phyloP scores from a whole-genome alignment of 2,329 filamentous ascomycete genomes.

The Fusarium sp. region DNA sequence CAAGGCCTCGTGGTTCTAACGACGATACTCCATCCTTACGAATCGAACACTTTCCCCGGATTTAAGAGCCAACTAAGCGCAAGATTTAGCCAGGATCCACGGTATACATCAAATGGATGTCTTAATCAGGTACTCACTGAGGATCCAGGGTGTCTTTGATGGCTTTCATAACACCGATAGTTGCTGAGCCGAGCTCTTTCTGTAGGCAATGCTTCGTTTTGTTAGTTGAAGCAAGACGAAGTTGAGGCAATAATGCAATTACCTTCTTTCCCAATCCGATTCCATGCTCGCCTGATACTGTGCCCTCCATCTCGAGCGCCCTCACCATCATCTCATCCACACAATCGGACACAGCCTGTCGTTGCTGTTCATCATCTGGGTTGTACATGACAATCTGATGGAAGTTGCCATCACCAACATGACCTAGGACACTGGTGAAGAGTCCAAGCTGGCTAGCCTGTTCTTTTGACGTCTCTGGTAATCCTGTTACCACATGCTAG shows the following conservation, averaged over 20 bases:
- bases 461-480: background rate
- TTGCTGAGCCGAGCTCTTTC: background rate
- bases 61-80: background rate
- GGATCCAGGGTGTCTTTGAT: conserved; percentile 1
- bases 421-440: conserved; percentile 74
- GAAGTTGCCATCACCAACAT: conserved; percentile 81
- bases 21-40: no score
- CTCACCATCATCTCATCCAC: conserved; percentile 77
- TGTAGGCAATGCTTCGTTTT: background rate
- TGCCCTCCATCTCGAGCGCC: conserved; percentile 77
- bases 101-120: no score
- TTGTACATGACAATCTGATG: conserved; percentile 63
- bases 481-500: background rate
- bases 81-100: no score
- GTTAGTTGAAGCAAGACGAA: background rate
- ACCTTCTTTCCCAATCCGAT: conserved; percentile 3
- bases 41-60: background rate
- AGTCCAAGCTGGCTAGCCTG: conserved; percentile 69
- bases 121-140: background rate
- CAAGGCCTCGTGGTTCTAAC: no score
- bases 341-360: conserved; percentile 64
- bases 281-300: conserved; percentile 64
- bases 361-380: conserved; percentile 66
- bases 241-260: background rate
- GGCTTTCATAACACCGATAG: conserved; percentile 1